Base-by-base conservation (phyloP, 306 rosid genomes). In the Medicago truncatula region DNA sequence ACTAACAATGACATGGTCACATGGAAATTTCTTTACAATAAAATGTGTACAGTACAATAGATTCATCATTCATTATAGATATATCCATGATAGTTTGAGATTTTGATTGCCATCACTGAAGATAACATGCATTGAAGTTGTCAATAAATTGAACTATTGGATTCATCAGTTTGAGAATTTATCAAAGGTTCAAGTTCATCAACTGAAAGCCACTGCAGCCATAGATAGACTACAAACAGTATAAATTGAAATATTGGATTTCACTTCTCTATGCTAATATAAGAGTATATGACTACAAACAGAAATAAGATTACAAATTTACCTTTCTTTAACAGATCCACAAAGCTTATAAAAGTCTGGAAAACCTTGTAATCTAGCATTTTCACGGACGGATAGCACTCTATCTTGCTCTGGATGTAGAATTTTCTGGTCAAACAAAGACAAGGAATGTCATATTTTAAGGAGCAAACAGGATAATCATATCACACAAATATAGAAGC, bases 341-440 rank as follows among this genome's bases (percentile, higher is more conserved):
- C 80, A 81, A 17, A 90, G 85, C 70, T 83, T 83, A 49, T 91
- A 94, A 41, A 79, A 89, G 77, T 94, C 98, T 1, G 96, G 97
- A 68, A 94, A 94, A n/a, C 98, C 98, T 77, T 90, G 98, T 71
- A 94, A 85, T 75, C 98, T 88, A n/a, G 98, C 97, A 84, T 80
- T 86, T 84, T 94, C 98, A 69, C 97, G 89, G 47, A 91, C 17
- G 0, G 93, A 82, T 28, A 94, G 83, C 50, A 85, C 80, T n/a
- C 97, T 82, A 53, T 94, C 98, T 74, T 94, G 98, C 57, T 85
- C 90, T 0, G 97, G 98, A 68, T 94, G 98, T 57, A 88, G 38
- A 50, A 85, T 83, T 61, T 77, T 86, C 98, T 94, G 15, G 39
- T 13, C 50, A 65, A 23, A 39, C 62, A 70, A 7, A 40, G 38